These are phyloP conservation scores for Cyberlindnera maclurae DNA, from an alignment of 805 yeast species.

Conservation along the genomic window DNA sequence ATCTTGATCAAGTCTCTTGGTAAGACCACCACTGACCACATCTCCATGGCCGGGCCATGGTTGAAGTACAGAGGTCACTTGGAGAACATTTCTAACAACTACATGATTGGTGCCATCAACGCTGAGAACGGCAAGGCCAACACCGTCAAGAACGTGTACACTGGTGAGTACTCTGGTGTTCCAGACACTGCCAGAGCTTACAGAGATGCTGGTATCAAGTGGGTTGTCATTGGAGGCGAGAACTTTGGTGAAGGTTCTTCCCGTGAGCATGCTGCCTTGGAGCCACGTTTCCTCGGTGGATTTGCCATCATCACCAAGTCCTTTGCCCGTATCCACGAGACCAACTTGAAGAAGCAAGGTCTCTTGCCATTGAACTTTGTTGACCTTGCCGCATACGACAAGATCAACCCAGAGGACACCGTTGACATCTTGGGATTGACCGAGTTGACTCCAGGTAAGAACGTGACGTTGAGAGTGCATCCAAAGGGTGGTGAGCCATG, in stretches of 20 bases:
- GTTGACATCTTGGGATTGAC: conserved; percentile 82
- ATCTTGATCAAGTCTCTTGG: conserved; percentile 94
- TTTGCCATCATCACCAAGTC: conserved; percentile 96
- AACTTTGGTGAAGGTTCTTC: conserved; percentile 99
- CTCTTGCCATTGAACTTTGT: conserved; percentile 92
- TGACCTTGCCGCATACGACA: conserved; percentile 86
- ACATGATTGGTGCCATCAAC: conserved; percentile 99
- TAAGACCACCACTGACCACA: conserved; percentile 98
- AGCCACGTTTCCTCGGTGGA: conserved; percentile 98
- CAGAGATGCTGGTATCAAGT: conserved; percentile 86
- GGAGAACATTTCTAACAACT: conserved; percentile 97
- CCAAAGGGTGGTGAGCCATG: conserved; percentile 72
- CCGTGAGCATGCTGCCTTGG: conserved; percentile 99
- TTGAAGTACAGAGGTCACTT: conserved; percentile 99
- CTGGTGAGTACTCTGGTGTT: conserved; percentile 89
- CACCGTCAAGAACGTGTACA: conserved; percentile 81
- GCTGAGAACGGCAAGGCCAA: conserved; percentile 95
- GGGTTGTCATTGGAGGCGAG: conserved; percentile 99
- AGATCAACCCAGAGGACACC: conserved; percentile 84
- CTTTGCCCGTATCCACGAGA: conserved; percentile 98
- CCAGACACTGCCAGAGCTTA: conserved; percentile 95
- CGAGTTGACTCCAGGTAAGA: conserved; percentile 88
- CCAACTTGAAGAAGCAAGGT: conserved; percentile 99
- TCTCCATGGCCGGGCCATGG: conserved; percentile 99
- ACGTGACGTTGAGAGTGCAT: conserved; percentile 68